These are phyloP conservation scores for Phytophthora sp. DNA, from an alignment of 352 stramenopile genomes.

Conservation along the genomic window DNA sequence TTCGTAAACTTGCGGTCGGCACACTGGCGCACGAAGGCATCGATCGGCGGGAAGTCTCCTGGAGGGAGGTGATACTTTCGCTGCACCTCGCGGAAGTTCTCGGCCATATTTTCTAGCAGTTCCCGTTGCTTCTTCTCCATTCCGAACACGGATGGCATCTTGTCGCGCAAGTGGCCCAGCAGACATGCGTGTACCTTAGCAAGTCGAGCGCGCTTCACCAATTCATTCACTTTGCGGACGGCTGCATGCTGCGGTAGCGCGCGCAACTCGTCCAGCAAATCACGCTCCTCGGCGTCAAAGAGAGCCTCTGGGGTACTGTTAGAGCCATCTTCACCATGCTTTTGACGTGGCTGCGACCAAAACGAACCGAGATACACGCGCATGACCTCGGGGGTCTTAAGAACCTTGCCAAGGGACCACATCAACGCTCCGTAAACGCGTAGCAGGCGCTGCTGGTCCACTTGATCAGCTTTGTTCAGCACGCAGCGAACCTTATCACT, in stretches of 20 bases:
- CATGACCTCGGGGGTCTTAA: conserved; percentile 98
- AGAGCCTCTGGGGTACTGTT: conserved; percentile 62
- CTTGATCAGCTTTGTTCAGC: conserved; percentile 99
- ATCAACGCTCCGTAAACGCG: conserved; percentile 97
- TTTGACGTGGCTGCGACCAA: conserved; percentile 91
- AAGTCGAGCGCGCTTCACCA: conserved; percentile 96
- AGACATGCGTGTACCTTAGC: conserved; percentile 98
- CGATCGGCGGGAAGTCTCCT: conserved; percentile 94
- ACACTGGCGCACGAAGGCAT: conserved; percentile 88
- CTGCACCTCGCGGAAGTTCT: conserved; percentile 97
- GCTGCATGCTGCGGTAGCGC: conserved; percentile 96
- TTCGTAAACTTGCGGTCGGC: conserved; percentile 90
- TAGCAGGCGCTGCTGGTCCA: conserved; percentile 98
- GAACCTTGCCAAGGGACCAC: conserved; percentile 98
- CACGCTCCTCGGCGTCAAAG: conserved; percentile 97
- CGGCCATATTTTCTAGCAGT: conserved; percentile 94
- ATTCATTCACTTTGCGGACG: conserved; percentile 94
- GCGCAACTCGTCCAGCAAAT: conserved; percentile 97
- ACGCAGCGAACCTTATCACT: conserved; percentile 99
- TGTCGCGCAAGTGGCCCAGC: conserved; percentile 94
- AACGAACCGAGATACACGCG: conserved; percentile 98
- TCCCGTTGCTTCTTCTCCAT: conserved; percentile 98
- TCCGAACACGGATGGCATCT: conserved; percentile 97
- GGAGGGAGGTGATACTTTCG: conserved; percentile 97
- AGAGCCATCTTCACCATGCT: conserved; percentile 85